Evolutionary conservation across 2,329 filamentous ascomycete genomes (phyloP), one percentile per base, ranked within the genome.

Genomic region (Xylaria sp.): DNA sequence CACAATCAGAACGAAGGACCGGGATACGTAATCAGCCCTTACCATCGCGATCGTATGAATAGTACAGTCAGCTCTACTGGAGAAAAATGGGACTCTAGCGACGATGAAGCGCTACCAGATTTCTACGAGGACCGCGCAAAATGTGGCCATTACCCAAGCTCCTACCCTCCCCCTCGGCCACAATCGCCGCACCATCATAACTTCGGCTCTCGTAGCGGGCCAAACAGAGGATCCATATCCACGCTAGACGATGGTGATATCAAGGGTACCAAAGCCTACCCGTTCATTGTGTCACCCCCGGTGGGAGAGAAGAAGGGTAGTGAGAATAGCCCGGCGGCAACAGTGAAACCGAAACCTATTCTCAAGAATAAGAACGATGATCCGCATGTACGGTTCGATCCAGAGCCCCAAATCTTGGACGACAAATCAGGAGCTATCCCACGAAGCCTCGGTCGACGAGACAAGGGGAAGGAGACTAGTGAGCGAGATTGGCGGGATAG

Each of bases 301-400:
- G 71, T 67, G 9, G 68, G 72, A 55, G 69, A 72, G n/a, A 36
- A 45, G 2, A 68, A 60, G 56, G 70, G 69, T n/a, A 48, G 61
- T 4, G 66, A 64, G 10, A 20, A 43, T 9, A 77, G 76, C 1
- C 79, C 80, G 0, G 77, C 81, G 0, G 73, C 79, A 32, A 81
- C 78, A 2, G 78, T 81, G 0, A 77, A 74, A 65, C 87, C 87
- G 1, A 89, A 88, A 72, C 84, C 86, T 5, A 89, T 89, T n/a
- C 79, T 89, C 20, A 89, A 89, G 80, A 89, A 89, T 74, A 84
- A 83, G 72, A 87, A 87, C 67, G 83, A 84, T 55, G 85, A 89
- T 67, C 76, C 77, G 5, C 85, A 85, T 53, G 86, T 89, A 5
- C 83, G 83, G 4, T 87, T 87, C 66, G 83, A 85, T 43, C 81